Base-by-base conservation (phyloP, 345 rosid genomes). In the Euphorbia pulcherrima region DNA sequence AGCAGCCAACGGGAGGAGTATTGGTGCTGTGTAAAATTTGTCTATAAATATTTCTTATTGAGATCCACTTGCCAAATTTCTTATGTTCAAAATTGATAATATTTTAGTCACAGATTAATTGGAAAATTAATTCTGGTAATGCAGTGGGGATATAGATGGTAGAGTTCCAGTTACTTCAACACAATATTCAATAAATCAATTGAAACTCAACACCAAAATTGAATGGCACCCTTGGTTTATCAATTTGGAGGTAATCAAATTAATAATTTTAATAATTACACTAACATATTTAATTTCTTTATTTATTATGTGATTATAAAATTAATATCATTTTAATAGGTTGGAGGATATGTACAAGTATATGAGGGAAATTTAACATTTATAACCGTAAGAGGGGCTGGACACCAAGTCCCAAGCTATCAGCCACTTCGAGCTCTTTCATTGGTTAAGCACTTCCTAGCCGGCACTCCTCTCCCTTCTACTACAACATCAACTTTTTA, bases 141-240 rank as follows among this genome's bases (percentile, higher is more conserved):
- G 84, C 84, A 93, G 97, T 69, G 99, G 97, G 14, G 97, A 93
- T 64, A 82, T 17, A 6, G 97, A 93, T 73, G 99, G 88, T 67
- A 81, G 96, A 67, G 81, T 93, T 6, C 99, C 97, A 0, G 85
- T 93, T 9, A 89, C 92, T 17, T 93, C 99, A 9, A 87, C 97
- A 61, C 72, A 77, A 62, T 85, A 83, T 72, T 89, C 97, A 21
- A 83, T 90, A 23, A 65, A 81, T 12, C 61, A 23, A 65, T 85
- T 90, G 97, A 83, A 81, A 11, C 86, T 89, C 60, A 60, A 81
- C 0, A 74, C 82, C 16, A 80, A 81, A 71, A 86, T 84, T 39
- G 40, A 75, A n/a, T 93, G 94, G 96, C 91, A 86, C 74, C 87
- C 97, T 52, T 93, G 98, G 96, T 84, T 74, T 76, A 71, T 80